Percentiles rank a stretch among this genome's conserved stretches.
Evolutionary conservation across 2,329 filamentous ascomycete genomes (phyloP).

Genomic region (Penicillium olsonii): DNA sequence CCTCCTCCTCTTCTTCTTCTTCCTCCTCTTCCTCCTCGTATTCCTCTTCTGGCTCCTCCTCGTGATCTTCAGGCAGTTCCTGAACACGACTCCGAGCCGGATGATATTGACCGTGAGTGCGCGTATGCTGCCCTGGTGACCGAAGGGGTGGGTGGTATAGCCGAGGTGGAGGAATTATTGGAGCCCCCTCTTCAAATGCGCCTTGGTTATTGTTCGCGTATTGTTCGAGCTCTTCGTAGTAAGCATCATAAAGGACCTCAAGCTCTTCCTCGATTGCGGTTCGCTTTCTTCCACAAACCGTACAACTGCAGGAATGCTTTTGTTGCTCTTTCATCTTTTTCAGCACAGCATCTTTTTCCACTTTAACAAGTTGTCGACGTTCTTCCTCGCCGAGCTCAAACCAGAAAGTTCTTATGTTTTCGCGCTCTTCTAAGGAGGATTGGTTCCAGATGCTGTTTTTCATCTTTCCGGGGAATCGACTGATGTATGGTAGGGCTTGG

Average conservation of each 20-base stretch:
- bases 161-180: slow-evolving; percentile 68
- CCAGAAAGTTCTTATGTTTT: slow-evolving; percentile 99
- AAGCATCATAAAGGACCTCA: slow-evolving; percentile 95
- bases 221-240: slow-evolving; percentile 96
- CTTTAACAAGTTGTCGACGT: slow-evolving; percentile 91
- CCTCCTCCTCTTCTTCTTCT: slow-evolving; percentile 44
- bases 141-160: slow-evolving; percentile 59
- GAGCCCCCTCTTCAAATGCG: slow-evolving; percentile 60
- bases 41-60: slow-evolving; percentile 56
- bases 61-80: slow-evolving; percentile 58
- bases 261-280: slow-evolving; percentile 97
- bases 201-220: slow-evolving; percentile 84
- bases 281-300: slow-evolving; percentile 92
- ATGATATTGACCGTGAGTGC: slow-evolving; percentile 58
- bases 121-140: slow-evolving; percentile 60
- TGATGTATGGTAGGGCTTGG: slow-evolving; percentile 44
- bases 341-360: slow-evolving; percentile 96
- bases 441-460: slow-evolving; percentile 96
- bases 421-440: slow-evolving; percentile 87
- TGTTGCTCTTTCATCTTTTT: slow-evolving; percentile 99
- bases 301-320: slow-evolving; percentile 98
- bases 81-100: slow-evolving; percentile 74
- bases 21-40: slow-evolving; percentile 57
- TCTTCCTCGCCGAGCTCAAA: slow-evolving; percentile 90
- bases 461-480: slow-evolving; percentile 50